phyloP scores from a whole-genome alignment of 495 filamentous ascomycete species.

The Oleoguttula mirabilis region DNA sequence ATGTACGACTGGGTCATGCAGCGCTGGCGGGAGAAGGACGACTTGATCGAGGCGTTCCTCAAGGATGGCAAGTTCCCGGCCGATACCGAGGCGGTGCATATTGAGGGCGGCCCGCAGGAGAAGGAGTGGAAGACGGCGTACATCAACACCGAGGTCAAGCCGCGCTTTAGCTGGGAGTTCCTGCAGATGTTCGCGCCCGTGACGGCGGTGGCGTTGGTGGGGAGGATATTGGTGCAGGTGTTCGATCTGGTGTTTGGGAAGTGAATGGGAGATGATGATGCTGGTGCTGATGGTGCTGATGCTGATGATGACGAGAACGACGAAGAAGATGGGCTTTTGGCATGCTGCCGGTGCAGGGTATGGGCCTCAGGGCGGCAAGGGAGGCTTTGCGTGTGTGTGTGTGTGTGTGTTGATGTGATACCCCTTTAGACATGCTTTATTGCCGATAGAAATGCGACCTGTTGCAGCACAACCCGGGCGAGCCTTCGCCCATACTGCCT shows the following conservation, averaged over 20 bases:
- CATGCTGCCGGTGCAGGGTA: too few species aligned
- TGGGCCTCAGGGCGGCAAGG: too few species aligned
- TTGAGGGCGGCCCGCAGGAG: constrained; percentile 23
- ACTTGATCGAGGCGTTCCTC: constrained; percentile 57
- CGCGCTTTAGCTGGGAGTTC: constrained; percentile 36
- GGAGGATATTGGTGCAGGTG: constrained; percentile 6
- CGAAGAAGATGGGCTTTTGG: too few species aligned
- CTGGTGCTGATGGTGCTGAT: too few species aligned
- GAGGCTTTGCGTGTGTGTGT: too few species aligned
- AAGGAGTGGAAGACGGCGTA: constrained; percentile 34
- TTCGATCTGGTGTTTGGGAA: constrained; percentile 10
- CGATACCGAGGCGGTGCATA: constrained; percentile 36
- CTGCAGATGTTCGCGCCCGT: constrained; percentile 29
- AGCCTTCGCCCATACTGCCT: too few species aligned
- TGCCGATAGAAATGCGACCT: too few species aligned
- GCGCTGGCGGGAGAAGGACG: constrained; percentile 73
- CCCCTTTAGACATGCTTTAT: too few species aligned
- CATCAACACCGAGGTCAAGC: constrained; percentile 46
- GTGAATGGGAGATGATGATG: too few species aligned
- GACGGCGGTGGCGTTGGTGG: constrained; percentile 6
- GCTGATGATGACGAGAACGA: too few species aligned
- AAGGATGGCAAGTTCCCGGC: constrained; percentile 60
- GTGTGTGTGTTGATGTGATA: too few species aligned
- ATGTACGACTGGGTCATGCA: constrained; percentile 66
- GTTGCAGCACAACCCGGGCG: too few species aligned